These are phyloP conservation scores for Heliamphora exappendiculata DNA, from an alignment of 148 eudicot genomes.

Conservation along the genomic window DNA sequence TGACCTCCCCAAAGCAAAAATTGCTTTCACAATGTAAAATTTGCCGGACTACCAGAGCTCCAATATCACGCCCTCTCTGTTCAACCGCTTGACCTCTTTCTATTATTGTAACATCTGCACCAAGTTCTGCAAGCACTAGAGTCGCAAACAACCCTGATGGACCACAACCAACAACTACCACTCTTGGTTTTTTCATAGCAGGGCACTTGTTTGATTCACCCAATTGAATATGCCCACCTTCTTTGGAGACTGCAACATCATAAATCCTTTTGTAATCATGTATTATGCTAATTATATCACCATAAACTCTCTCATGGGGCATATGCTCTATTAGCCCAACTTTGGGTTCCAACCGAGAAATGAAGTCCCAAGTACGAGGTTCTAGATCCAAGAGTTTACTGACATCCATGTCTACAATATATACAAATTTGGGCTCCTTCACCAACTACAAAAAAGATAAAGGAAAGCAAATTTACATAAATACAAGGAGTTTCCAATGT, in stretches of 20 bases:
- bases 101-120: constrained; percentile 86
- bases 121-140: constrained; percentile 95
- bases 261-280: constrained; percentile 33
- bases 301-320: constrained; percentile 34
- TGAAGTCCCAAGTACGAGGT: constrained; percentile 81
- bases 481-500: not conserved
- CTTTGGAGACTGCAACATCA: constrained; percentile 25
- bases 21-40: constrained; percentile 89
- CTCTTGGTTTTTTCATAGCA: constrained; percentile 48
- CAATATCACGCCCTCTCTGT: constrained; percentile 96
- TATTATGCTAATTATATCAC: constrained; percentile 50
- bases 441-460: constrained; percentile 31
- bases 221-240: constrained; percentile 20
- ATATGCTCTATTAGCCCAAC: constrained; percentile 68
- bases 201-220: constrained; percentile 22
- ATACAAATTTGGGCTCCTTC: constrained; percentile 83
- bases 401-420: constrained; percentile 93
- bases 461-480: not conserved
- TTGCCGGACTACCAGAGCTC: constrained; percentile 86
- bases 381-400: constrained; percentile 52
- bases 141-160: constrained; percentile 93
- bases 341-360: constrained; percentile 64
- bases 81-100: constrained; percentile 97
- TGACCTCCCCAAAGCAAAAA: constrained; percentile 99
- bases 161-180: constrained; percentile 93